Percentiles rank a stretch among this genome's conserved stretches.
Evolutionary conservation across 2,329 filamentous ascomycete species (phyloP).

Genomic region (Claviceps monticola): DNA sequence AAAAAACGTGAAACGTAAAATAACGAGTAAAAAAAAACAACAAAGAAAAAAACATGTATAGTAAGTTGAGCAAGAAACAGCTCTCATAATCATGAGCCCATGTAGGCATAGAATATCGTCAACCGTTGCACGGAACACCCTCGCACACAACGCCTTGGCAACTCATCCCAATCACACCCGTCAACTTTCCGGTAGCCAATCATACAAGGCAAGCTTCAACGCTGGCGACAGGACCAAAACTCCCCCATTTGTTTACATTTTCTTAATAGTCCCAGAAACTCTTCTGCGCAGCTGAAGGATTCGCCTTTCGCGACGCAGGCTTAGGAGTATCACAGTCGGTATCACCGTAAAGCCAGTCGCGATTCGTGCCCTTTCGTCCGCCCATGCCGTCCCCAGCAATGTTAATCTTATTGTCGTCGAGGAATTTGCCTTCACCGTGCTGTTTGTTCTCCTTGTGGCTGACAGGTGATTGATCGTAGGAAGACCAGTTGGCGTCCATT

Average conservation of each 20-base stretch:
- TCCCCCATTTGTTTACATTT: not conserved
- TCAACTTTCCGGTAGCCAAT: not conserved
- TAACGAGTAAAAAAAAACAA: not conserved
- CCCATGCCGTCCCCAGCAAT: constrained; percentile 56
- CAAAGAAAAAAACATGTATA: not conserved
- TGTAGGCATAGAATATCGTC: constrained; percentile 7
- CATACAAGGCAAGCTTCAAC: no score
- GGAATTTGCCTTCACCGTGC: constrained; percentile 35
- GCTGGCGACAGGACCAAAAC: not conserved
- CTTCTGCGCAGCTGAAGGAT: constrained; percentile 6
- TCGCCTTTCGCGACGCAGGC: constrained; percentile 23
- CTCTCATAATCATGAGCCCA: constrained; percentile 21
- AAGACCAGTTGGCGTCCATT: constrained; percentile 53
- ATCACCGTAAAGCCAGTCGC: constrained; percentile 45
- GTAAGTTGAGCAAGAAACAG: constrained; percentile 4
- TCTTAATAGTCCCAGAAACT: constrained; percentile 30
- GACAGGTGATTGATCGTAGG: constrained; percentile 40
- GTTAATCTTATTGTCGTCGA: constrained; percentile 23
- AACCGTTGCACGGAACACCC: constrained; percentile 2
- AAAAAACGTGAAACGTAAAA: not conserved
- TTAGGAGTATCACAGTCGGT: constrained; percentile 28
- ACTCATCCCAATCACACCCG: constrained; percentile 4
- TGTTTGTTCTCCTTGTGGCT: constrained; percentile 37
- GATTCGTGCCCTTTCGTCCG: constrained; percentile 37
- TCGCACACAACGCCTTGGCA: constrained; percentile 1